Conservation (phyloP, 495 filamentous ascomycete genomes). For the Trichocladium uniseriatum region DNA sequence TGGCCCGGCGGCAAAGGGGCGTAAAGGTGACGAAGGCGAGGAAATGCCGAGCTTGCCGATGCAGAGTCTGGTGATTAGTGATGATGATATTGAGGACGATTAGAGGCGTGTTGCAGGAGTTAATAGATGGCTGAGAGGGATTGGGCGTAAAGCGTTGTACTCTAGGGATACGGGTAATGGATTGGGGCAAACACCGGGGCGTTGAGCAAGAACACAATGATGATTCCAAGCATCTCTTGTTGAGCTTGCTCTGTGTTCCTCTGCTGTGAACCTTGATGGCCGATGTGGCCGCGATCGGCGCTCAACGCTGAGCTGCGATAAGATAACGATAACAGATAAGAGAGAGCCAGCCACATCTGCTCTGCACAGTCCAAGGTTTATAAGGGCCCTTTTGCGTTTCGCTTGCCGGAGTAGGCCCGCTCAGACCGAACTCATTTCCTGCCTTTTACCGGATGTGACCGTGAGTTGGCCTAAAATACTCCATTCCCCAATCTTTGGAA, state of each 20-base stretch:
- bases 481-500: slow-evolving; percentile 31
- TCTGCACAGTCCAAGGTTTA: slow-evolving; percentile 1
- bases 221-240: not conserved
- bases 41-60: slow-evolving; percentile 34
- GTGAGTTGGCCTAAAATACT: slow-evolving; percentile 32
- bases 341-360: not conserved
- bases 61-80: slow-evolving; percentile 67
- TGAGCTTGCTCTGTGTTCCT: too few relatives aligned
- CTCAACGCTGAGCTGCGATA: not conserved
- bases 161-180: not conserved
- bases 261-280: slow-evolving; percentile 11
- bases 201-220: too few relatives aligned
- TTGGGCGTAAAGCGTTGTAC: not conserved
- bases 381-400: not conserved
- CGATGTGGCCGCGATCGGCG: not conserved
- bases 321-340: not conserved
- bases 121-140: not conserved
- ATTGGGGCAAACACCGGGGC: not conserved
- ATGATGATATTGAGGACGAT: slow-evolving; percentile 95
- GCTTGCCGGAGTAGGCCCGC: slow-evolving; percentile 23
- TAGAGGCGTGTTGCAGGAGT: slow-evolving; percentile 15
- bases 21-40: slow-evolving; percentile 11
- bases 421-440: slow-evolving; percentile 34
- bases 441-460: slow-evolving; percentile 36
- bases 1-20: not conserved